Evolutionary conservation across 23 red algal genomes (phyloP), one percentile per base, ranked within the genome.

Genomic region (Gracilaria domingensis): DNA sequence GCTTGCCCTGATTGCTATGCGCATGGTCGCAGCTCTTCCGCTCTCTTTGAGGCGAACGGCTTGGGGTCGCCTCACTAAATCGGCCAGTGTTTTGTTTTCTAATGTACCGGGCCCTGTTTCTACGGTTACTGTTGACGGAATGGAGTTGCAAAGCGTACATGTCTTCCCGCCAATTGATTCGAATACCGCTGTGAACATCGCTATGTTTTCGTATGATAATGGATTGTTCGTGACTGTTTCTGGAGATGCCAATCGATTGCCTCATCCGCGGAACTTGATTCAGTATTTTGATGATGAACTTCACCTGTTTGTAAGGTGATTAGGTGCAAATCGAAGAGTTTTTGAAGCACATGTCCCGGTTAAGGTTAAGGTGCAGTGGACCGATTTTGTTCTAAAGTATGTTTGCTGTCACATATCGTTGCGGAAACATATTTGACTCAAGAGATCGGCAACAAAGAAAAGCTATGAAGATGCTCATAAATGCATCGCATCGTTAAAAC

Each of bases 201-300:
- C 42, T 58, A 75, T 88, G 40, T 77, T 88, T 37, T 88, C 85
- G 21, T 88, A 88, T 40, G 49, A 62, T 12, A 71, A 71, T 40
- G 56, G 50, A 21, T 62, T 88, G 50, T 79, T 60, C 48, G 73
- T 88, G 16, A 71, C 42, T 30, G 85, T 69, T 9, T 55, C 67
- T 47, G 85, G 85, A 69, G 85, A 88, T 79, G 70, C 85, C 33
- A 79, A 79, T 42, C 59, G 85, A 55, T 76, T 88, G 72, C 47
- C 65, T 60, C 47, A 88, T 17, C 85, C 85, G 47, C 85, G 64
- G 20, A 69, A 7, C 32, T 69, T 69, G 30, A 69, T 69, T 32
- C 12, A 18, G 38, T 69, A 69, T 37, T 69, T 69, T 13, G 20
- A 37, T 36, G 64, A 69, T 36, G 32, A 69, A 37, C 64, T 69